These are phyloP conservation scores for Rhododendron ferrugineum DNA, from an alignment of 148 eudicot genomes.

Conservation along the genomic window DNA sequence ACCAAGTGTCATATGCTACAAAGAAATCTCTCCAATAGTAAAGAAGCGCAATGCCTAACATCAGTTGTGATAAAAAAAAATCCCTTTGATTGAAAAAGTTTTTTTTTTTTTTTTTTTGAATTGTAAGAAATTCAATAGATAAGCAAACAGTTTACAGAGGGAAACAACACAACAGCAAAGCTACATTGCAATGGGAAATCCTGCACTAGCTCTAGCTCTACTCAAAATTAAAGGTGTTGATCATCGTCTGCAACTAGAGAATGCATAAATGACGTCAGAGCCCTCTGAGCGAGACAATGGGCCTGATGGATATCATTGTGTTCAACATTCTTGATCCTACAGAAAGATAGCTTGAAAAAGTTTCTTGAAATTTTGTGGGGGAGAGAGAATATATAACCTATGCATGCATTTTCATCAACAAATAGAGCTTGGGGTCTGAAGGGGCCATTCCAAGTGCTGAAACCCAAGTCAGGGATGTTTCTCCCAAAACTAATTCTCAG, in stretches of 20 bases:
- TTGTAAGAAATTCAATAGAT: too few relatives aligned
- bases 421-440: slow-evolving; percentile 47
- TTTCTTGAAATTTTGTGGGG: background rate
- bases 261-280: background rate
- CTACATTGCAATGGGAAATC: background rate
- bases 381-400: slow-evolving; percentile 25
- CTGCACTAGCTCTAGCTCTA: background rate
- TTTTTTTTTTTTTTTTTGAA: too few relatives aligned
- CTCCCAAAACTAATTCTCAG: slow-evolving; percentile 13
- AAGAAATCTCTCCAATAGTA: background rate
- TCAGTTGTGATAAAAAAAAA: background rate
- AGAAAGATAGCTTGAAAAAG: background rate
- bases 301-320: too few relatives aligned
- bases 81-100: background rate
- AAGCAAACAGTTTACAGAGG: background rate
- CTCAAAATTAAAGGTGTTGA: background rate
- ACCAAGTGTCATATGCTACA: background rate
- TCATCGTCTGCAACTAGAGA: too few relatives aligned
- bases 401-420: slow-evolving; percentile 57
- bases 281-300: background rate
- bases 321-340: background rate
- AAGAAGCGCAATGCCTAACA: background rate
- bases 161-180: background rate
- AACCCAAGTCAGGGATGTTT: slow-evolving; percentile 16
- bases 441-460: slow-evolving; percentile 53